Evolutionary conservation across 352 stramenopile genomes (phyloP), one percentile per base, ranked within the genome.

Genomic region (Halophytophthora batemanensis): DNA sequence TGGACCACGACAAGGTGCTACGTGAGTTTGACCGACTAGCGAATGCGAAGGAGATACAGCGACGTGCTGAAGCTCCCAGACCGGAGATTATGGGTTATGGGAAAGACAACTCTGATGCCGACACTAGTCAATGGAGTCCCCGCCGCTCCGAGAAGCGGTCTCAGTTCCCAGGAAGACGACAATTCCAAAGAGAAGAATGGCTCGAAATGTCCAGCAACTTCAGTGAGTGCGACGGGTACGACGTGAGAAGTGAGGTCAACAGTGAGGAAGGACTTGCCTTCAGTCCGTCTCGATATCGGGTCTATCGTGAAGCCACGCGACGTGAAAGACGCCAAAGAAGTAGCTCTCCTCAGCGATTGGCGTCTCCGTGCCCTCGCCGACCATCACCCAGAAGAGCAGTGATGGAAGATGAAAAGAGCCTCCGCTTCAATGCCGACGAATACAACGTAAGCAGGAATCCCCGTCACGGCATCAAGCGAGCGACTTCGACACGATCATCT

Each of bases 11-110:
- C 8, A 43, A 59, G 7, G 48, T 25, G 4, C 14, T 59, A 8
- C 37, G 2, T 40, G 42, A 56, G 14, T 67, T 59, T 41, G 54
- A 63, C 34, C 34, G 39, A n/a, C 49, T 61, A 19, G 2, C 3
- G 15, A 31, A 21, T 35, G 28, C 21, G 23, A 53, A 57, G 28
- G 12, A 12, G 41, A 6, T 13, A 38, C 33, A 48, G 21, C 22
- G 36, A 29, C 17, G 10, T 13, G 11, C 15, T 14, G 3, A 15
- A n/a, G 2, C 11, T 8, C 5, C 14, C 39, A 13, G 42, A 19
- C 36, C 17, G 2, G 6, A n/a, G 17, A 8, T 8, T 10, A 31
- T 31, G 25, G 25, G 25, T 8, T 31, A 4, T 31, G 22, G 25
- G 0, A 21, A 50, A 6, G 15, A 39, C 10, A 10, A 42, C 14